These are phyloP conservation scores for Xylariomycetidae sp. DNA, from an alignment of 2,329 filamentous ascomycete species.

Conservation along the genomic window DNA sequence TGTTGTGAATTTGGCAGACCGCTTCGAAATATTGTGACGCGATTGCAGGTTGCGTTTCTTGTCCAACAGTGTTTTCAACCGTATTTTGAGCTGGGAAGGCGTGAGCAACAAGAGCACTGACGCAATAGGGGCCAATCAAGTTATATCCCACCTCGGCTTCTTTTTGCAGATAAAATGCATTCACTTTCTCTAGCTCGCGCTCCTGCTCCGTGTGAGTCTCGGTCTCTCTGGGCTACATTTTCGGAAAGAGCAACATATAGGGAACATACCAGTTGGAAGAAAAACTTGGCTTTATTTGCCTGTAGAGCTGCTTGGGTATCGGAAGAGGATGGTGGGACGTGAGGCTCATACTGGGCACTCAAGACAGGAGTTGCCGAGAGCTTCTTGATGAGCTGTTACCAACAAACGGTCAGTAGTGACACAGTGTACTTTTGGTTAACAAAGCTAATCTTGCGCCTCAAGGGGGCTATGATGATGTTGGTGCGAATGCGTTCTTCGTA, in stretches of 20 bases:
- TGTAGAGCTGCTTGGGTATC: slow-evolving; percentile 89
- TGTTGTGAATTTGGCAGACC: slow-evolving; percentile 89
- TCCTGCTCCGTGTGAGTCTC: slow-evolving; percentile 66
- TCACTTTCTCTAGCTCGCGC: slow-evolving; percentile 96
- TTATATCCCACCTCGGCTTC: slow-evolving; percentile 94
- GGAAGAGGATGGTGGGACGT: slow-evolving; percentile 40
- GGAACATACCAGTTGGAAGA: slow-evolving; percentile 92
- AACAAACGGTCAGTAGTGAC: no score
- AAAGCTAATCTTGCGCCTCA: no score
- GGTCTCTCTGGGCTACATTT: no score
- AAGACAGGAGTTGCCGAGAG: slow-evolving; percentile 87
- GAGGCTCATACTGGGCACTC: slow-evolving; percentile 65
- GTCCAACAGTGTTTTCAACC: slow-evolving; percentile 85
- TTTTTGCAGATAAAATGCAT: slow-evolving; percentile 95
- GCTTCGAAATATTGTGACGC: slow-evolving; percentile 73
- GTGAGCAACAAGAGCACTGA: slow-evolving; percentile 16
- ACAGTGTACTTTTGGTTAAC: no score
- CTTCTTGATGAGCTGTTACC: slow-evolving; percentile 87
- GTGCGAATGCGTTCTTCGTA: no score
- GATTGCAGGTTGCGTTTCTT: slow-evolving; percentile 92
- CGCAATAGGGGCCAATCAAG: no score
- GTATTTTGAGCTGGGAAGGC: slow-evolving; percentile 71
- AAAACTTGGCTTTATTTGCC: slow-evolving; percentile 97
- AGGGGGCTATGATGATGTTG: no score
- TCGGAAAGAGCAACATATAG: no score